Percentiles rank a stretch among this genome's conserved stretches.
These are phyloP conservation scores for Leishmania tarentolae DNA, from an alignment of 208 protist genomes.

Conservation along the genomic window DNA sequence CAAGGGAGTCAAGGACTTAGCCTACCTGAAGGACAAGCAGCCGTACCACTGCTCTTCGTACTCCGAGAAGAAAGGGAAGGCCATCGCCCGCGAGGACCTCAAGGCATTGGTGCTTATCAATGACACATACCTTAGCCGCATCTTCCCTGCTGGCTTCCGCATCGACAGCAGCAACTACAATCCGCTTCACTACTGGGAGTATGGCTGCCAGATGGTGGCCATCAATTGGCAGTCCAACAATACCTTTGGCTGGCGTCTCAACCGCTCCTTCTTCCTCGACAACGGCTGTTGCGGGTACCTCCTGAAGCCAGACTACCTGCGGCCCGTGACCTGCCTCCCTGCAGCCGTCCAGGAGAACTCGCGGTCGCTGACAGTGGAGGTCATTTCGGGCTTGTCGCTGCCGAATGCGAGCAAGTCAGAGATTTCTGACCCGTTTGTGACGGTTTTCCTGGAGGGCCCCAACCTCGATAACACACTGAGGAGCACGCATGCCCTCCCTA, in stretches of 20 bases:
- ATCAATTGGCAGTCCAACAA: slow-evolving; percentile 91
- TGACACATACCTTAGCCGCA: slow-evolving; percentile 73
- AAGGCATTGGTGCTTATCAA: slow-evolving; percentile 60
- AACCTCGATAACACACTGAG: slow-evolving; percentile 28
- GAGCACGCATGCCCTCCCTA: slow-evolving; percentile 43
- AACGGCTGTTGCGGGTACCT: slow-evolving; percentile 95
- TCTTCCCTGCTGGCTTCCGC: slow-evolving; percentile 93
- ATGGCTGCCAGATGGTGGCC: slow-evolving; percentile 90
- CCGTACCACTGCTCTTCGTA: slow-evolving; percentile 71
- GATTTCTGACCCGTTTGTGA: slow-evolving; percentile 67
- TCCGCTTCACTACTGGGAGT: slow-evolving; percentile 74
- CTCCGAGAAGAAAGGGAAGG: slow-evolving; percentile 64
- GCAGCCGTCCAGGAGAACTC: slow-evolving; percentile 10
- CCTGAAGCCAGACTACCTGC: slow-evolving; percentile 88
- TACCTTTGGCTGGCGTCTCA: slow-evolving; percentile 72
- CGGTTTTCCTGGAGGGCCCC: slow-evolving; percentile 57
- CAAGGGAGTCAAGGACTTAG: slow-evolving; percentile 59
- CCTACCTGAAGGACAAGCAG: slow-evolving; percentile 53
- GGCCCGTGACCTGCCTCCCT: slow-evolving; percentile 14
- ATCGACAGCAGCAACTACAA: slow-evolving; percentile 94
- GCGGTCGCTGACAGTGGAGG: slow-evolving; percentile 49
- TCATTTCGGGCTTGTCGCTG: slow-evolving; percentile 78
- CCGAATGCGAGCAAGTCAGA: slow-evolving; percentile 41
- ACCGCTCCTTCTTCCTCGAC: slow-evolving; percentile 87
- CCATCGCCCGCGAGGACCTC: slow-evolving; percentile 36